A percentile compares a stretch with the other conserved stretches of the same genome.
phyloP scores from a whole-genome alignment of 352 stramenopile species.

The Pythium brassicae region DNA sequence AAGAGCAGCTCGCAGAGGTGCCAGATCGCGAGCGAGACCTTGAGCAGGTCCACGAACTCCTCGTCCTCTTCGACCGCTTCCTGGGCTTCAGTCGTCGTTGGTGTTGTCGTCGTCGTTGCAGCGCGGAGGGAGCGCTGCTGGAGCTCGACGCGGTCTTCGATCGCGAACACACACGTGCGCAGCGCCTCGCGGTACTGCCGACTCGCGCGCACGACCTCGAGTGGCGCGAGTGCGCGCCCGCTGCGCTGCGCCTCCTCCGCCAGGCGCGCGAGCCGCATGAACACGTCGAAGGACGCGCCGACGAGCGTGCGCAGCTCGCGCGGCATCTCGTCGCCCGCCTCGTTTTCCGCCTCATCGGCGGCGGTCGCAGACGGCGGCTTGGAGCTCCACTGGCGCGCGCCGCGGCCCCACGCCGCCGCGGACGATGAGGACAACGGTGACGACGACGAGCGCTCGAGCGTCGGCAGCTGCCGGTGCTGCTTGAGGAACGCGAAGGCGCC shows the following conservation, averaged over 20 bases:
- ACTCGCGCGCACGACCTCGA: slow-evolving; percentile 43
- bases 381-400: slow-evolving; percentile 33
- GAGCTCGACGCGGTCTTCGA: slow-evolving; percentile 46
- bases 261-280: slow-evolving; percentile 23
- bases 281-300: slow-evolving; percentile 59
- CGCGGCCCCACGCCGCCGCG: slow-evolving; percentile 43
- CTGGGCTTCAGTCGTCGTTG: neutral
- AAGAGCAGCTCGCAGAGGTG: slow-evolving; percentile 77
- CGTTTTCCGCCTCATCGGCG: neutral
- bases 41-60: slow-evolving; percentile 59
- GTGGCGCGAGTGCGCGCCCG: slow-evolving; percentile 18
- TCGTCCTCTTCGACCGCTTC: slow-evolving; percentile 28
- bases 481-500: slow-evolving; percentile 17
- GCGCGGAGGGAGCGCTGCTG: slow-evolving; percentile 3
- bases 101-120: no score
- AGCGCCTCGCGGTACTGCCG: slow-evolving; percentile 70
- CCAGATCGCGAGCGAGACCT: slow-evolving; percentile 76
- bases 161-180: slow-evolving; percentile 57
- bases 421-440: slow-evolving; percentile 7
- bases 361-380: no score
- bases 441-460: neutral
- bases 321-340: slow-evolving; percentile 33
- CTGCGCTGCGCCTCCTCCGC: slow-evolving; percentile 9
- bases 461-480: slow-evolving; percentile 8
- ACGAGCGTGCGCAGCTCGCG: slow-evolving; percentile 53